phyloP scores from a whole-genome alignment of 2,329 filamentous ascomycete genomes.

The Fusarium nurragi region DNA sequence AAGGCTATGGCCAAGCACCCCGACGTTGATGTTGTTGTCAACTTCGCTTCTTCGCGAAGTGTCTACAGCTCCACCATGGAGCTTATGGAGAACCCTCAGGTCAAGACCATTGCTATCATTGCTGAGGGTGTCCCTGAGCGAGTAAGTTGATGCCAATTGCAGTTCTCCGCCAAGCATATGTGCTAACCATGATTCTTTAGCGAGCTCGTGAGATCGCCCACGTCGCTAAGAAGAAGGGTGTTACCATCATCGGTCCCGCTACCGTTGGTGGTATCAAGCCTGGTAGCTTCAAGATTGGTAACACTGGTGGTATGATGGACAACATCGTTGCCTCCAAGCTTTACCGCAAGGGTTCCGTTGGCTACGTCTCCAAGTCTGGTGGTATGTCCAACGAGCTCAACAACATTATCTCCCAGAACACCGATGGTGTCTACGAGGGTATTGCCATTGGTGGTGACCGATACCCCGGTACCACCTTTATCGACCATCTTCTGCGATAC shows the following conservation, averaged over 20 bases:
- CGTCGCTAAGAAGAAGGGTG: conserved; percentile 96
- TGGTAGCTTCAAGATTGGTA: conserved; percentile 99
- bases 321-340: conserved; percentile 99
- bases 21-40: conserved; percentile 97
- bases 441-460: conserved; percentile 99
- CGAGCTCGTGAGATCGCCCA: conserved; percentile 98
- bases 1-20: conserved; percentile 97
- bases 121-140: conserved; percentile 98
- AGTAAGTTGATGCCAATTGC: conserved; percentile 64
- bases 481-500: conserved; percentile 97
- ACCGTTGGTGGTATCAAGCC: conserved; percentile 99
- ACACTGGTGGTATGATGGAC: conserved; percentile 99
- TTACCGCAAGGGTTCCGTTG: conserved; percentile 98
- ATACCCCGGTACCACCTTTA: conserved; percentile 98
- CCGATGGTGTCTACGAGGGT: conserved; percentile 98
- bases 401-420: conserved; percentile 97
- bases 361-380: conserved; percentile 99
- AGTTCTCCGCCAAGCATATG: neutral
- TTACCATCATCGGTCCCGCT: conserved; percentile 98
- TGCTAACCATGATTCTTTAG: conserved; percentile 54
- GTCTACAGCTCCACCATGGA: conserved; percentile 99
- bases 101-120: conserved; percentile 99
- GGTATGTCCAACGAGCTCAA: conserved; percentile 99
- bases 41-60: conserved; percentile 98
- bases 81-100: conserved; percentile 95